Evolutionary conservation across 257 asterid genomes (phyloP), one percentile per base, ranked within the genome.

Genomic region (Penstemon davidsonii): DNA sequence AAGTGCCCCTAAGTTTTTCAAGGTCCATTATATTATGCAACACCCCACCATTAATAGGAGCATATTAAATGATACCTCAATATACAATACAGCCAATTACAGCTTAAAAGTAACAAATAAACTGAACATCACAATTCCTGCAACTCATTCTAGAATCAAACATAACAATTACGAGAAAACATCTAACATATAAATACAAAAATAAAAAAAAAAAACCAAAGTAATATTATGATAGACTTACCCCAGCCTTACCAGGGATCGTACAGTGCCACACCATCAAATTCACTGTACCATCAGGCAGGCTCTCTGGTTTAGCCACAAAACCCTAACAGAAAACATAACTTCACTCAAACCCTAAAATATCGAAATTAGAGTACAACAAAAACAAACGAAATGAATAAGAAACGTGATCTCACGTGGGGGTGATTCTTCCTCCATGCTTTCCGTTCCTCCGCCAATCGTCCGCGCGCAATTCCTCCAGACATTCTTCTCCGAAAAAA

Each of bases 231-330:
- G 13, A 38, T 52, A 62, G 6, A 78, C 89, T 57, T 81, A 87
- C 95, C 86, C 89, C 95, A 10, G 79, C 42, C 68, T 87, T 87
- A 56, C 95, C 95, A 64, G 91, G 95, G 66, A 87, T 87, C 5
- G 80, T 77, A 70, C 91, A 87, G 73, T 85, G 82, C 95, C 95
- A 87, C 44, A 78, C 78, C 95, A 85, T 87, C 70, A 87, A 69
- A 76, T 87, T 85, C 52, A 85, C 87, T 0, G 95, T 73, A 68
- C 95, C 91, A 43, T 87, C 95, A 42, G 85, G 43, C 25, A 85
- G 80, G 1, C 82, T 50, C 78, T 87, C 91, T 8, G 95, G 95
- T 76, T 77, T 85, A 6, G 95, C 95, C 68, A 85, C 95, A 63
- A 87, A 87, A 71, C 95, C 95, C 95, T 87, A 58, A 58, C 41